Conservation (phyloP, 164 flowering plant species). For the Aristolochia contorta region DNA sequence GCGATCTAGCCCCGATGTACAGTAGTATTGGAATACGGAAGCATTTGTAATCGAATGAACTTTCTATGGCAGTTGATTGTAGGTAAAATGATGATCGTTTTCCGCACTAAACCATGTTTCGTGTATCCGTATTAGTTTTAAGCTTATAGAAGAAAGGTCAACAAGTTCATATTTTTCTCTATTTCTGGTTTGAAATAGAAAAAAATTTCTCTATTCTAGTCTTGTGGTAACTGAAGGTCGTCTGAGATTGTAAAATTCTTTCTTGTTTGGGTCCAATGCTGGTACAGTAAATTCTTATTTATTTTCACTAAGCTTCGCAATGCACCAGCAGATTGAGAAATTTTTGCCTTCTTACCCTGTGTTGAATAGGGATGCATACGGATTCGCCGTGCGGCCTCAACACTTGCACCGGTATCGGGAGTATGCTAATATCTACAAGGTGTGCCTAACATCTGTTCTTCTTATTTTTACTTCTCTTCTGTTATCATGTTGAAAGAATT, state of each 20-base stretch:
- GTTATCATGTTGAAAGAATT: not conserved
- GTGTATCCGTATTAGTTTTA: not conserved
- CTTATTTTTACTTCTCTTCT: not conserved
- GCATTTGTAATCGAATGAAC: constrained; percentile 23
- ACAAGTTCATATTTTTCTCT: no score
- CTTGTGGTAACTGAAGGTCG: not conserved
- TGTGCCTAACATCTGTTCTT: constrained; percentile 3
- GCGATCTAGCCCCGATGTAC: constrained; percentile 13
- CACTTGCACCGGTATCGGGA: constrained; percentile 69
- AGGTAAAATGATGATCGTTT: constrained; percentile 24
- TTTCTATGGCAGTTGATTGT: constrained; percentile 39
- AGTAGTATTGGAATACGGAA: constrained; percentile 13
- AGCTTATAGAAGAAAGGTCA: not conserved
- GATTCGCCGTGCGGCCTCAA: constrained; percentile 93
- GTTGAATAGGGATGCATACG: constrained; percentile 77
- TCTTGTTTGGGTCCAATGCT: no score
- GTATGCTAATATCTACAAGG: constrained; percentile 59
- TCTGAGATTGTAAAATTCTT: no score
- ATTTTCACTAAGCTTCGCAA: no score
- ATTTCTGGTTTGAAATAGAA: no score
- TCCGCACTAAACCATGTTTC: not conserved
- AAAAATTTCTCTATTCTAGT: not conserved
- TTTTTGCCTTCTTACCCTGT: not conserved
- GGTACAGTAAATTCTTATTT: no score
- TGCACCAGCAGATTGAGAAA: no score